Base-by-base conservation (phyloP, 2,329 filamentous ascomycete genomes). In the Didymella lethalis region DNA sequence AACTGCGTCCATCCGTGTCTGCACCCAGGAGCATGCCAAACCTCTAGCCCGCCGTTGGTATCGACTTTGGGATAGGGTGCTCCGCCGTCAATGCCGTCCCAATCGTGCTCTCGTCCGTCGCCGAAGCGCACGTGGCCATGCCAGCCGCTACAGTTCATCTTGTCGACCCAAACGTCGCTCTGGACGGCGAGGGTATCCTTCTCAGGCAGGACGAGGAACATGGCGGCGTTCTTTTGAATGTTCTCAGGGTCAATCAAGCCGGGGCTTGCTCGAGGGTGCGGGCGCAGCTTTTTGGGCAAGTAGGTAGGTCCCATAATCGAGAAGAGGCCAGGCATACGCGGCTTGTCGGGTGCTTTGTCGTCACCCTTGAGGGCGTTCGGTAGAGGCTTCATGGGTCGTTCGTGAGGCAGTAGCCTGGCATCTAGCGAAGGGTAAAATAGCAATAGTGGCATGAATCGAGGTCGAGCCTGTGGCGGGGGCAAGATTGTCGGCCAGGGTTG, bases 391-490 rank as follows among this genome's bases (percentile, higher is more conserved):
- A 71, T 71, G 1, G 75, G 72, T 0, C 78, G 75, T 54, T 80
- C 75, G 56, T 78, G 75, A 6, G 78, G 79, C 7, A 79, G 67
- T 29, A 78, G 68, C 25, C 78, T 73, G 5, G 76, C 72, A 59
- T 81, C 79, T 41, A 81, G 71, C 6, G 77, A 77, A 18, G 79
- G 78, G 54, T 80, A 80, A 67, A 79, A 80, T 16, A 81, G 73
- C 32, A 80, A 68, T 5, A 80, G 71, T 2, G 79, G 78, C 14
- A 81, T 59, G 47, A 72, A 71, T 47, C 69, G 55, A 4, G 73
- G 71, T 48, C 75, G 74, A 4, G 71, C 68, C 51, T 76, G 69
- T 7, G 73, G 64, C 3, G 67, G 58, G 8, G 78, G 77, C 2
- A 80, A 70, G 2, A 75, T 64, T 16, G 68, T 72, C 0, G 76